Base-by-base conservation (phyloP, 495 filamentous ascomycete species). In the Hypomontagnella monticulosa region DNA sequence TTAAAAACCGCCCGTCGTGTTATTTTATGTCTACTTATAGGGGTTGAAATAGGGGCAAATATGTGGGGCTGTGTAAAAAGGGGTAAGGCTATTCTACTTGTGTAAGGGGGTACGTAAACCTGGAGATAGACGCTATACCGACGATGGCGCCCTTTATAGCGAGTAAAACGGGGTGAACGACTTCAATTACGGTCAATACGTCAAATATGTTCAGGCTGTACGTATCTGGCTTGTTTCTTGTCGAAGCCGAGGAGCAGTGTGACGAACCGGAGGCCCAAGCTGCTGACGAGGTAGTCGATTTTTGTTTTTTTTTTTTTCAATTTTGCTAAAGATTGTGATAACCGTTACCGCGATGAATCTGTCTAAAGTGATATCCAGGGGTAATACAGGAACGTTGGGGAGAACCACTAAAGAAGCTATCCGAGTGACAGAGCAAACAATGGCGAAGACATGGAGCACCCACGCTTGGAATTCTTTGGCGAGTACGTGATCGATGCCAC, bases 381-480 rank as follows among this genome's bases (percentile, higher is more conserved):
- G 12, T 4, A 50, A 30, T 8, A 50, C 4, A 3, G 47, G 34
- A 12, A 37, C 9, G 30, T 50, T 16, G 4, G 47, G 47, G 1
- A 50, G 4, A 19, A 3, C 11, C 9, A 15, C n/a, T n/a, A 50
- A 30, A 12, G 47, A 36, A 5, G 47, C 27, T 8, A 50, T 36
- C 10, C 36, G 34, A 1, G 47, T 18, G 7, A 37, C 10, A 14
- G 44, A 47, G 7, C 47, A 30, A 3, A 30, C 12, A 1, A 78
- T 78, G 2, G 80, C 81, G 40, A 80, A 81, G 43, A 84, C 81
- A n/a, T 69, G 67, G 6, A 73, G 66, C 48, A 75, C 78, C 41
- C 63, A 61, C 6, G 62, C 12, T 30, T 75, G 75, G 63, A 80
- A 82, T 27, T 40, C 68, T 42, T 70, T 70, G 50, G 78, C 81